Conservation (phyloP, 2,329 filamentous ascomycete genomes). For the Fusarium fracticaudum region DNA sequence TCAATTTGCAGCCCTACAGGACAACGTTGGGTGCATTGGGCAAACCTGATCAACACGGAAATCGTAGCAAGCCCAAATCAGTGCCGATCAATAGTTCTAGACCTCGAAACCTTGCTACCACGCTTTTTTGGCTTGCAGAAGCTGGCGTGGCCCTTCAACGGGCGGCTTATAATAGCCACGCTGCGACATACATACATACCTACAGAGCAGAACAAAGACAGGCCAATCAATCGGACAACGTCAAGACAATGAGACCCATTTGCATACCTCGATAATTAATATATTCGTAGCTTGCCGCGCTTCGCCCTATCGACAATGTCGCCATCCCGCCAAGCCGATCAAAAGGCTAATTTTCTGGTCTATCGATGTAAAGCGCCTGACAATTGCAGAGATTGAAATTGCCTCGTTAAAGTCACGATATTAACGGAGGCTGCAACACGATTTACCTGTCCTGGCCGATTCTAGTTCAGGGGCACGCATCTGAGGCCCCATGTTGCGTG, state of each 20-base stretch:
- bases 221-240: background rate
- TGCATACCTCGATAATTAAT: background rate
- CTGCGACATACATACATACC: background rate
- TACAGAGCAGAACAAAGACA: conserved; percentile 2
- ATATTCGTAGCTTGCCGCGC: conserved; percentile 26
- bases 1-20: conserved; percentile 1
- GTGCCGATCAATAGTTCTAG: conserved; percentile 37
- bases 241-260: conserved; percentile 11
- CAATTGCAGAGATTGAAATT: conserved; percentile 24
- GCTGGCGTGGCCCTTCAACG: conserved; percentile 17
- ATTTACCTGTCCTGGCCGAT: background rate
- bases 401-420: conserved; percentile 13
- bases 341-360: conserved; percentile 29
- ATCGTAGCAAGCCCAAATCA: conserved; percentile 4
- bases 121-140: conserved; percentile 1
- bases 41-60: conserved; percentile 5
- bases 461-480: conserved; percentile 37
- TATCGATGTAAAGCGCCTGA: conserved; percentile 29
- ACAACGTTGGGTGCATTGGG: background rate
- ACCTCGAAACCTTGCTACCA: conserved; percentile 4
- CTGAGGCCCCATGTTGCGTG: conserved; percentile 29
- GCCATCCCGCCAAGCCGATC: conserved; percentile 31
- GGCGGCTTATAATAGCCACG: background rate
- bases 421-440: background rate
- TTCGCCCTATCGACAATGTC: conserved; percentile 34